These are phyloP conservation scores for Cercospora zeina DNA, from an alignment of 2,329 filamentous ascomycete genomes.

Conservation along the genomic window DNA sequence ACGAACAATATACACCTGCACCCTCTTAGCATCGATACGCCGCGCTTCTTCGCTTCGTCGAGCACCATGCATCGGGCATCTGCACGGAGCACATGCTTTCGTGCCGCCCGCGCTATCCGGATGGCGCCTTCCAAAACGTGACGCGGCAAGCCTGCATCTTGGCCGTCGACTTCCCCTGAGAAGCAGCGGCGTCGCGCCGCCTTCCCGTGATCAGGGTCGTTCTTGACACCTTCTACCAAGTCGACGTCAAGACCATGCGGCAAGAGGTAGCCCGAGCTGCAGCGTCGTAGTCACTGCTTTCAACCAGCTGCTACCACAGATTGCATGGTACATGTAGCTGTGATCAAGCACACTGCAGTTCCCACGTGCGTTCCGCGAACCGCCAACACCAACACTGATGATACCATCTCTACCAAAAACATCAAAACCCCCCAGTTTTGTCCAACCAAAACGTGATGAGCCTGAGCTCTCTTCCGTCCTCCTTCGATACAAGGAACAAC, in stretches of 20 bases:
- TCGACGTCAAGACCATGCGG: too few species aligned
- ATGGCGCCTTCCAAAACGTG: neutral
- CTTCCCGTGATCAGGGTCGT: neutral
- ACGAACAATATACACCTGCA: neutral
- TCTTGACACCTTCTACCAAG: too few species aligned
- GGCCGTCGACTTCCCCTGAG: neutral
- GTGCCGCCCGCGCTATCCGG: neutral
- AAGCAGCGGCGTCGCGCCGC: neutral
- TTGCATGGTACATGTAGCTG: neutral
- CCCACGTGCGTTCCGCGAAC: neutral
- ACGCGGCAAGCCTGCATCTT: neutral
- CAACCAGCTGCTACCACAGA: neutral
- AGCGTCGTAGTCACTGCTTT: neutral
- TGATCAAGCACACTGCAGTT: neutral
- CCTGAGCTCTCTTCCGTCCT: neutral
- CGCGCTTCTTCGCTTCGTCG: neutral
- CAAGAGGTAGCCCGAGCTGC: too few species aligned
- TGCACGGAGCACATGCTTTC: neutral
- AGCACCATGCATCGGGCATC: neutral
- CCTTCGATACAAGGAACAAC: too few species aligned
- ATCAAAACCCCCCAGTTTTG: neutral
- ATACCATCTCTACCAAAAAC: neutral
- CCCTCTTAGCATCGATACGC: too few species aligned
- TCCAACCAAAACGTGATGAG: neutral
- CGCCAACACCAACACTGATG: neutral